These are phyloP conservation scores for Lathyrus sativus DNA, from an alignment of 306 rosid species.

Conservation along the genomic window DNA sequence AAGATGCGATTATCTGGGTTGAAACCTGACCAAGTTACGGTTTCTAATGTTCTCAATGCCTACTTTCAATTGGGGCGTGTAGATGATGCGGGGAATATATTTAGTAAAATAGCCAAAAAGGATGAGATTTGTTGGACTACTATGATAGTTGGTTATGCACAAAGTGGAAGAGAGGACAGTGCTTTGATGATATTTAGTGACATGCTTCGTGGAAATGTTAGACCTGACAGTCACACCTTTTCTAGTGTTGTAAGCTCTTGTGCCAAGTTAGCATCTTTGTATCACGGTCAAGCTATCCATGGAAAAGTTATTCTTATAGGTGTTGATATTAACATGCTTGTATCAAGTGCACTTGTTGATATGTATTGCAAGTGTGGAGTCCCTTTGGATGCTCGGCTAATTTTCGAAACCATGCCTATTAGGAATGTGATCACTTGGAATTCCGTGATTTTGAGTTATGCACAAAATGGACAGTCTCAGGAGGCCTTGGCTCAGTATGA, in stretches of 20 bases:
- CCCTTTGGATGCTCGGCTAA: conserved; percentile 48
- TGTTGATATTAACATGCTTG: conserved; percentile 45
- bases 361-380: conserved; percentile 63
- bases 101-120: conserved; percentile 34
- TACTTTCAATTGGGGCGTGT: conserved; percentile 44
- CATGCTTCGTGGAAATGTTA: conserved; percentile 47
- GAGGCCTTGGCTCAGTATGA: conserved; percentile 51
- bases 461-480: conserved; percentile 48
- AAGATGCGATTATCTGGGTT: conserved; percentile 49
- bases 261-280: conserved; percentile 56
- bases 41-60: conserved; percentile 50
- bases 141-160: conserved; percentile 54
- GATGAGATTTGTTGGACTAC: conserved; percentile 61
- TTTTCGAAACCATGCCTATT: conserved; percentile 48
- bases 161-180: conserved; percentile 52
- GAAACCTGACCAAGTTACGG: conserved; percentile 49
- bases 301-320: conserved; percentile 49
- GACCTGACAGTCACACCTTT: conserved; percentile 54
- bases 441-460: conserved; percentile 52
- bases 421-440: conserved; percentile 49
- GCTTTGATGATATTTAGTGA: conserved; percentile 49
- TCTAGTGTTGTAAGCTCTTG: conserved; percentile 54
- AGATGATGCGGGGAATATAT: conserved; percentile 46
- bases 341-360: conserved; percentile 56
- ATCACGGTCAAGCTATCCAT: conserved; percentile 49